Evolutionary conservation across 2,329 filamentous ascomycete species (phyloP), one percentile per base, ranked within the genome.

Genomic region (Talaromyces sp.): DNA sequence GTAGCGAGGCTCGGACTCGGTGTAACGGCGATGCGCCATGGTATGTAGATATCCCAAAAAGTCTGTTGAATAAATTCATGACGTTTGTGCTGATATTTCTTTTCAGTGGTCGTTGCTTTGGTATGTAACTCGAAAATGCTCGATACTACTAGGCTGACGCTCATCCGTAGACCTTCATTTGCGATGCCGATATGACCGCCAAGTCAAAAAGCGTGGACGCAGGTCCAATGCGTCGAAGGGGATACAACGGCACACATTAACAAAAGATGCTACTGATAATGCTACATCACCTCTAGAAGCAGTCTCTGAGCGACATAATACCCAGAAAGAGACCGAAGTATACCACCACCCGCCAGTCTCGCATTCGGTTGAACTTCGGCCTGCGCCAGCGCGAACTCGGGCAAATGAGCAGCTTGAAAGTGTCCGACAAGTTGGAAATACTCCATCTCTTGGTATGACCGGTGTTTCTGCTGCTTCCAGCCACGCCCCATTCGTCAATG

Each of bases 1-100:
- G 75, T 67, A 79, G 74, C 58, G 65, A 69, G 6, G 78, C 77
- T 2, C 70, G 78, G 60, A 77, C 76, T 5, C 71, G 79, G 42
- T 81, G 79, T 61, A 75, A 80, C 64, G 79, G 79, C 22, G 69
- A 36, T 28, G 13, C 54, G n/a, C 32, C 54, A 36, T 36, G 36
- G 54, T 56, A 19, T 11, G 32, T 17, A 17, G 25, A 56, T 17
- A 32, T 27, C 19, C 4, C 9, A 6, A 19, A 22, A 28, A n/a
- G 25, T 2, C 8, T 30, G 30, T 53, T 8, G 30, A 17, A 28
- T 1, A 53, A 17, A 28, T 1, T 30, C 2, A 19, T 53, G 25
- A 5, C 32, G 8, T 28, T 47, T 25, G 3, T 22, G 44, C 19
- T 47, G 19, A 47, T 9, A 3, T 4, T 36, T 36, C 15, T 15